Evolutionary conservation across 2,329 filamentous ascomycete species (phyloP).

Genomic region (Nigrospora oryzae): DNA sequence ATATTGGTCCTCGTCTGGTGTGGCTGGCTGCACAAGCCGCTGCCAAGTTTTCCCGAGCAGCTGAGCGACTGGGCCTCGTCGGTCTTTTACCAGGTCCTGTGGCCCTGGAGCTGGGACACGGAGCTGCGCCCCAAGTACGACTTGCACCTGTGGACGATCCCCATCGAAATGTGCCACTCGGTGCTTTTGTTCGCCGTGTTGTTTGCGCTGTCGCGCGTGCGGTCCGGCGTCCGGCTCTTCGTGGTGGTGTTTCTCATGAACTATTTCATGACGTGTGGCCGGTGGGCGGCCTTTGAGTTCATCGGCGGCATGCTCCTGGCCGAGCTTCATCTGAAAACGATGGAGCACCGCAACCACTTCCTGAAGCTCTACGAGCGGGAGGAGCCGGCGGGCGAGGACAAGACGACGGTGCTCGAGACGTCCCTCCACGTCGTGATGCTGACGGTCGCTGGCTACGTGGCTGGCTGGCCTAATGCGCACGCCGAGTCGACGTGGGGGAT

Average conservation of each 20-base stretch:
- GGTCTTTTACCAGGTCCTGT: conserved; percentile 13
- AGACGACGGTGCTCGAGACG: conserved; percentile 1
- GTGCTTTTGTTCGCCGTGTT: conserved; percentile 33
- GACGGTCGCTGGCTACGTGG: conserved; percentile 22
- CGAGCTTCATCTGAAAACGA: conserved; percentile 30
- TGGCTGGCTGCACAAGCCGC: conserved; percentile 16
- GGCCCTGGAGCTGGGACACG: conserved; percentile 19
- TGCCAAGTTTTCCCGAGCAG: conserved; percentile 15
- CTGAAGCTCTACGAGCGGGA: conserved; percentile 1
- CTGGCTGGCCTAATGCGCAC: conserved; percentile 29
- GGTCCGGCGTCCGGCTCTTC: conserved; percentile 21
- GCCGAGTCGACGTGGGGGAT: conserved; percentile 24
- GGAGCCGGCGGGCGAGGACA: conserved; percentile 1
- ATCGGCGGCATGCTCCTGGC: conserved; percentile 35
- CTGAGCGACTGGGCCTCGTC: conserved; percentile 15
- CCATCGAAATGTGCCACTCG: conserved; percentile 36
- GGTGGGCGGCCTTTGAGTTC: conserved; percentile 37
- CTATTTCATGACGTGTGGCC: conserved; percentile 28
- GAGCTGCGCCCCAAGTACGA: conserved; percentile 24
- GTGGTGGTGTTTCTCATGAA: conserved; percentile 23
- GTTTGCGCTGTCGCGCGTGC: conserved; percentile 23
- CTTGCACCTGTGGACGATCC: conserved; percentile 39
- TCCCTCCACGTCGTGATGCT: conserved; percentile 17
- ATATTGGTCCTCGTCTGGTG: conserved; percentile 24
- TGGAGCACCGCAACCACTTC: conserved; percentile 4